Conservation (phyloP, 768 basidiomycete species). For the Albatrellus ellisii region DNA sequence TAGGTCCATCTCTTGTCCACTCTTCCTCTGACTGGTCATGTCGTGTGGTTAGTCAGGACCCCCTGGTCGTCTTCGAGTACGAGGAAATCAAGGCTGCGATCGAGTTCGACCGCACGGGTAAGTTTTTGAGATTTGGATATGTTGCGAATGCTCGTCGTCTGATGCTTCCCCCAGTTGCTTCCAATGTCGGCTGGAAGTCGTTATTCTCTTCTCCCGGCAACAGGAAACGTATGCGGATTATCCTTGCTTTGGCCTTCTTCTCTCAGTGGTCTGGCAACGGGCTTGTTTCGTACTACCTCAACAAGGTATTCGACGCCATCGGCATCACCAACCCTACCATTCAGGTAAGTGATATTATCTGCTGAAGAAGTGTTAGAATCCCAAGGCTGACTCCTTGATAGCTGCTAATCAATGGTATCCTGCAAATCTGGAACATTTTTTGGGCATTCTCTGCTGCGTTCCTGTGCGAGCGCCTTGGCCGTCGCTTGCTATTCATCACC, state of each 20-base stretch:
- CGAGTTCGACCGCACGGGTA: slow-evolving; percentile 38
- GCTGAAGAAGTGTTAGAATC: no score
- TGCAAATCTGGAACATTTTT: slow-evolving; percentile 70
- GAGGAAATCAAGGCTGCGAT: slow-evolving; percentile 74
- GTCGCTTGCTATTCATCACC: slow-evolving; percentile 56
- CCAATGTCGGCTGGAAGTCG: slow-evolving; percentile 55
- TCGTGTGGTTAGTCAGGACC: slow-evolving; percentile 33
- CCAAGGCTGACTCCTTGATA: no score
- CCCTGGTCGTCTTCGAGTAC: slow-evolving; percentile 61
- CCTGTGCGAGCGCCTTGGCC: slow-evolving; percentile 52
- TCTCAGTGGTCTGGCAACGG: slow-evolving; percentile 83
- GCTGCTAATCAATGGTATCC: slow-evolving; percentile 76
- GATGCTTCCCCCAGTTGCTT: slow-evolving; percentile 24
- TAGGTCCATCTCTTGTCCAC: slow-evolving; percentile 21
- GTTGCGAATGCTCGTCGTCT: background rate
- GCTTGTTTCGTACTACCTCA: slow-evolving; percentile 75
- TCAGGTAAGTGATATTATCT: no score
- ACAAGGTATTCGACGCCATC: slow-evolving; percentile 53
- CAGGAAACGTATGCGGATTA: slow-evolving; percentile 62
- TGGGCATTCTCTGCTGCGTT: slow-evolving; percentile 47
- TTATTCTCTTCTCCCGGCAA: slow-evolving; percentile 59
- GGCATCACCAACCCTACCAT: slow-evolving; percentile 47
- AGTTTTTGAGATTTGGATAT: slow-evolving; percentile 16
- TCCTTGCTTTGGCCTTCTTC: slow-evolving; percentile 70
- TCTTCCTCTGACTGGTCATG: background rate